Evolutionary conservation across 2,329 filamentous ascomycete genomes (phyloP), one percentile per base, ranked within the genome.

Genomic region (Epichloe amarillans): DNA sequence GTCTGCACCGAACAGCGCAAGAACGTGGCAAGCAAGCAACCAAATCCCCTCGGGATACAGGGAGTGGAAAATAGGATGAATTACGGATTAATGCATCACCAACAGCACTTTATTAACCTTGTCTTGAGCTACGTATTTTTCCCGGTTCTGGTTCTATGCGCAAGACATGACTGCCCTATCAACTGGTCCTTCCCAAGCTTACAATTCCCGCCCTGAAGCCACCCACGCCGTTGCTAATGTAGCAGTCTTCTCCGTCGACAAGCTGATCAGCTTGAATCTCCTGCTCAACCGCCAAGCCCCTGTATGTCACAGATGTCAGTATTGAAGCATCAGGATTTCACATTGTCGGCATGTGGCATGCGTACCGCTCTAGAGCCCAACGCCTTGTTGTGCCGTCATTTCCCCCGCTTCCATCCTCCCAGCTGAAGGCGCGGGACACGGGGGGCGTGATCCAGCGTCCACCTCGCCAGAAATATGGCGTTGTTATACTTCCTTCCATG

Each of bases 401-500:
- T 0, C 90, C 90, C 41, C 91, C 91, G 52, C 80, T 83, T 2
- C 74, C 77, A 39, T 62, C 55, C 0, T 63, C 56, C 33, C 55
- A 50, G 43, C 59, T 62, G 50, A 69, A 75, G 14, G 61, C 49
- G 6, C 54, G 45, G 12, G 75, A 63, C n/a, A 87, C 72, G 0
- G 80, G 80, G 1, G 91, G 91, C 38, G 90, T 95, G 7, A 89
- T 76, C 91, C 91, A 97, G 47, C 70, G 69, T 1, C 78, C 81
- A 4, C 73, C 65, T 43, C 86, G 80, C 72, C 78, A 87, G 57
- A 96, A 86, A 65, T 91, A 96, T 0, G 86, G 80, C 0, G 84
- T 94, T 0, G 86, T 90, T 15, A 86, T 76, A 54, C 84, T 90
- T 8, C 88, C 88, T 66, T 97, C 91, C 77, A 94, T 95, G 37